Evolutionary conservation across 352 stramenopile genomes (phyloP), one percentile per base, ranked within the genome.

Genomic region (Globisporangium uncinulatum): DNA sequence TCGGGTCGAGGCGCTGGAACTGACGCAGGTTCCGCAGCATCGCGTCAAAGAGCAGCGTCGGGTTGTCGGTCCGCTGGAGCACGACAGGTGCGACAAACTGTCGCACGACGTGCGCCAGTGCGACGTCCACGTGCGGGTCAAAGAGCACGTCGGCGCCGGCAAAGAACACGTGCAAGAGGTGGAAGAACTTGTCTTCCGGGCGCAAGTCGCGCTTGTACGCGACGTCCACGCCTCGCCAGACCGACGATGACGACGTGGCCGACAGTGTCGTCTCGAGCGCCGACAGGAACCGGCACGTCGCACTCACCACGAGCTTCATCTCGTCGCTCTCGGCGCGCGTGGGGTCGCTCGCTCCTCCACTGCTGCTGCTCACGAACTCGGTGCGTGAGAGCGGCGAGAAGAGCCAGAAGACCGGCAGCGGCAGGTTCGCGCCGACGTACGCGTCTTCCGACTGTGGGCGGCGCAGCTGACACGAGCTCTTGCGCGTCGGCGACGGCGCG

Each of bases 111-210:
- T 76, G 70, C 29, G 65, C 51, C 6, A 91, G 68, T 36, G 73
- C 74, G 6, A 65, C 49, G 24, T 89, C 73, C 8, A 91, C 79
- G 53, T 82, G 67, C 37, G 82, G 67, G 43, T 91, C 79, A 24
- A 88, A 87, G 6, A 91, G 62, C 17, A 91, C 78, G 46, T 91
- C 81, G 7, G 70, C 77, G 20, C 78, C 79, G 9, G 79, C 71
- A 51, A 92, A 89, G 43, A 92, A 87, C 7, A 86, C 74, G 48
- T 89, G 78, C 24, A 89, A 52, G 45, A 89, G 52, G 48, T 92
- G 82, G 60, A 89, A 89, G 0, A 89, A 62, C 60, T 89, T 89
- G 64, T 89, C 82, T 59, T 88, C 81, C 5, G 70, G 69, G 2
- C 56, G 58, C 17, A 89, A 50, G 7, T 41, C 46, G 8, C 20